Percentiles rank a stretch among this genome's conserved stretches.
Conservation (phyloP, 495 filamentous ascomycete species). For the Trichoderma erinaceum region DNA sequence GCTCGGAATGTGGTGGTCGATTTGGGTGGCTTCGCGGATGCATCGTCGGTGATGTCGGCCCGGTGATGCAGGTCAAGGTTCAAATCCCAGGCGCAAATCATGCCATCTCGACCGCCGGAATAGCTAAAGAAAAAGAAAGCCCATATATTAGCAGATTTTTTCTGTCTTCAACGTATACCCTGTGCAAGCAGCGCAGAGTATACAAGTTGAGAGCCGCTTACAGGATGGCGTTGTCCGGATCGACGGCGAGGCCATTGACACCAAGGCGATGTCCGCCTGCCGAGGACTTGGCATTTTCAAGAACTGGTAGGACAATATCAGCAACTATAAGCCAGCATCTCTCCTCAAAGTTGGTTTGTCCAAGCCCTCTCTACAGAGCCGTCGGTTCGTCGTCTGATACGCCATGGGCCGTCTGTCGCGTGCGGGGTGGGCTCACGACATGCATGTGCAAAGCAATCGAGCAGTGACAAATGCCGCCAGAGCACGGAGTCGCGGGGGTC, state of each 20-base stretch:
- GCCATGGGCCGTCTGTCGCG: slow-evolving; percentile 1
- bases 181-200: slow-evolving; percentile 32
- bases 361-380: neutral
- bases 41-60: slow-evolving; percentile 30
- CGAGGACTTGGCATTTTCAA: slow-evolving; percentile 86
- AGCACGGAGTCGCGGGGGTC: neutral
- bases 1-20: slow-evolving; percentile 65
- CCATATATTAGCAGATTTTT: neutral
- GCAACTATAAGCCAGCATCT: neutral
- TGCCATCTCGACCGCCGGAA: slow-evolving; percentile 90
- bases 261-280: slow-evolving; percentile 83
- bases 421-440: slow-evolving; percentile 8
- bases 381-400: neutral
- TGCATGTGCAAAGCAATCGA: neutral
- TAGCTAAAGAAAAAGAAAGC: slow-evolving; percentile 39
- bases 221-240: slow-evolving; percentile 79
- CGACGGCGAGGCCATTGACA: slow-evolving; percentile 87
- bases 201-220: slow-evolving; percentile 43
- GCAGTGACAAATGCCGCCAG: neutral
- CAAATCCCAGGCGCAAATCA: slow-evolving; percentile 93
- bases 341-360: neutral
- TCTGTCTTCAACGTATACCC: slow-evolving; percentile 24
- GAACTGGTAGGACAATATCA: slow-evolving; percentile 50
- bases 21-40: slow-evolving; percentile 29
- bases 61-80: slow-evolving; percentile 48